A percentile compares a stretch with the other conserved stretches of the same genome.
phyloP scores from a whole-genome alignment of 2,329 filamentous ascomycete genomes.

The Pseudopithomyces chartarum region DNA sequence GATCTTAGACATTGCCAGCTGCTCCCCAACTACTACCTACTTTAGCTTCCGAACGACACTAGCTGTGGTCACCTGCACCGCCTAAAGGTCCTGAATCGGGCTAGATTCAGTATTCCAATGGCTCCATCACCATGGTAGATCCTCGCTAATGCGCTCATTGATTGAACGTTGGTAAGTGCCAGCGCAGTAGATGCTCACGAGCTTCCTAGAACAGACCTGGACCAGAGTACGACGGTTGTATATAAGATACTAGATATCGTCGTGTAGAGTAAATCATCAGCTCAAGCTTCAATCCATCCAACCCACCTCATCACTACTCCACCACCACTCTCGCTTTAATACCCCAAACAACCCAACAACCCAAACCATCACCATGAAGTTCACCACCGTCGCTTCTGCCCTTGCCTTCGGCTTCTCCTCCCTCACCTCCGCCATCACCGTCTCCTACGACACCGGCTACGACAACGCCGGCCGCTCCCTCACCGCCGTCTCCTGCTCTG shows the following conservation, averaged over 20 bases:
- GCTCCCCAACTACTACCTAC: conserved; percentile 36
- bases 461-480: conserved; percentile 64
- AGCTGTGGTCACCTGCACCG: conserved; percentile 35
- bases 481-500: conserved; percentile 66
- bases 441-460: conserved; percentile 75
- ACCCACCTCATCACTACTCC: conserved; percentile 11
- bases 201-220: conserved; percentile 19
- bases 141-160: conserved; percentile 26
- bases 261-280: conserved; percentile 20
- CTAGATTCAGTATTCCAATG: conserved; percentile 23
- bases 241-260: conserved; percentile 35
- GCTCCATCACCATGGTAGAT: conserved; percentile 24
- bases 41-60: conserved; percentile 18
- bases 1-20: conserved; percentile 26
- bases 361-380: conserved; percentile 37
- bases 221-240: conserved; percentile 9
- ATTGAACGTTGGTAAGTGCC: conserved; percentile 22
- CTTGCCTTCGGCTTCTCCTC: conserved; percentile 36
- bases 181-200: conserved; percentile 24
- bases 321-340: conserved; percentile 5
- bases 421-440: conserved; percentile 47
- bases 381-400: conserved; percentile 30
- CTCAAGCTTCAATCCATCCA: conserved; percentile 14
- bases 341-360: background rate
- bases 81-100: conserved; percentile 21